Conservation (phyloP, 2,329 filamentous ascomycete species). For the Pyrenophora seminiperda region DNA sequence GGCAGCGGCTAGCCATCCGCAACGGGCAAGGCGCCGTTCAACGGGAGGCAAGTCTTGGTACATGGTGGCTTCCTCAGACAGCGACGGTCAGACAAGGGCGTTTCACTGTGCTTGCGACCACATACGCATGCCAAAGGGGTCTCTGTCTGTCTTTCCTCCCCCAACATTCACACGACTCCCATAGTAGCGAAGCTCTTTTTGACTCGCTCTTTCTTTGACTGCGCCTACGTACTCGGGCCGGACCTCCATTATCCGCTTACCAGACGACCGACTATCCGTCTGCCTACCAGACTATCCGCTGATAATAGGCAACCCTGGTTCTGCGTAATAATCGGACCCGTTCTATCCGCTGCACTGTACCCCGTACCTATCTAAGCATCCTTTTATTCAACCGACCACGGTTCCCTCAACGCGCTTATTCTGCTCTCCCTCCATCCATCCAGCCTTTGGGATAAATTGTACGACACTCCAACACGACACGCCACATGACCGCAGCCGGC, state of each 20-base stretch:
- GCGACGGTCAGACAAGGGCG: conserved; percentile 9
- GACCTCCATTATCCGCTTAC: neutral
- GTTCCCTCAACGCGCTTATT: conserved; percentile 8
- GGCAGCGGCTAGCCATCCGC: conserved; percentile 3
- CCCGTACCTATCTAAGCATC: neutral
- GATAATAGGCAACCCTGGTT: conserved; percentile 9
- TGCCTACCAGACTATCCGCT: neutral
- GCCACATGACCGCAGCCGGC: conserved; percentile 25
- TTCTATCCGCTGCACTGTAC: conserved; percentile 20
- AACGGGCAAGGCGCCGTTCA: conserved; percentile 6
- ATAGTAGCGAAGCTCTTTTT: neutral
- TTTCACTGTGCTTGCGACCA: conserved; percentile 5
- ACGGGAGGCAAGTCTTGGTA: neutral
- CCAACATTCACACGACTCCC: too few relatives aligned
- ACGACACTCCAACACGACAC: neutral
- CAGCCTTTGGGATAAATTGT: neutral
- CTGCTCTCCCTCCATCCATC: too few relatives aligned
- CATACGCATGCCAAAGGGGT: too few relatives aligned
- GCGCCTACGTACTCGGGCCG: neutral
- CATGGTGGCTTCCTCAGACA: conserved; percentile 2
- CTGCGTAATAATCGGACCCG: conserved; percentile 12
- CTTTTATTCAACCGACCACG: conserved; percentile 15
- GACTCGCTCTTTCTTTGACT: neutral
- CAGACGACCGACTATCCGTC: neutral
- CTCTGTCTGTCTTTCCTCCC: neutral